Conservation (phyloP, 176 grass and related monocot species). For the Musa troglodytarum region DNA sequence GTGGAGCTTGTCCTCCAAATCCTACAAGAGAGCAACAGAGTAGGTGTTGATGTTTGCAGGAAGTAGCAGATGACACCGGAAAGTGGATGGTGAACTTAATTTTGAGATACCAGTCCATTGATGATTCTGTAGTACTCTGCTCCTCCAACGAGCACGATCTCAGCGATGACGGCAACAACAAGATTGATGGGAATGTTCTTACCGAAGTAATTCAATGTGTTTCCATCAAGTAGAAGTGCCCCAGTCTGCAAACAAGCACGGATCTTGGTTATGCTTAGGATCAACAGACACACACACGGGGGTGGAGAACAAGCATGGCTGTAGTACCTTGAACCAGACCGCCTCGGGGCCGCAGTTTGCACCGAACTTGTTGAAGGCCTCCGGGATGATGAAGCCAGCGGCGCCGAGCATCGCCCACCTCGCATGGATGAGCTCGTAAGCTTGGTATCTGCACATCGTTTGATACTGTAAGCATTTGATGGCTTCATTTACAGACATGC, state of each 20-base stretch:
- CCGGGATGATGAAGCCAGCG: constrained; percentile 78
- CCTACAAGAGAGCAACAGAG: constrained; percentile 19
- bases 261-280: too few species aligned
- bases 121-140: constrained; percentile 97
- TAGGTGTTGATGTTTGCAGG: too few species aligned
- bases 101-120: constrained; percentile 59
- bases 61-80: too few species aligned
- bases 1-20: constrained; percentile 90
- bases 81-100: neutral
- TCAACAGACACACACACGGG: too few species aligned
- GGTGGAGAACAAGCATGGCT: too few species aligned
- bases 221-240: constrained; percentile 93
- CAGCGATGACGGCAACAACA: constrained; percentile 52
- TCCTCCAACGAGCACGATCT: constrained; percentile 78
- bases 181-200: constrained; percentile 99
- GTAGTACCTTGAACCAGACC: constrained; percentile 84
- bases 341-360: constrained; percentile 90
- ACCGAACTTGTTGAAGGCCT: constrained; percentile 88
- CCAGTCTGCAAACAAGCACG: constrained; percentile 44
- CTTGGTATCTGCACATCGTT: constrained; percentile 57
- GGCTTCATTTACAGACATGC: neutral
- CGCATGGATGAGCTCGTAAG: constrained; percentile 87
- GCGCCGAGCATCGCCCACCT: constrained; percentile 96
- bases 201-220: constrained; percentile 97
- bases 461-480: too few species aligned